Conservation (phyloP, 2,329 filamentous ascomycete species). For the Phaeosphaeria sp. region DNA sequence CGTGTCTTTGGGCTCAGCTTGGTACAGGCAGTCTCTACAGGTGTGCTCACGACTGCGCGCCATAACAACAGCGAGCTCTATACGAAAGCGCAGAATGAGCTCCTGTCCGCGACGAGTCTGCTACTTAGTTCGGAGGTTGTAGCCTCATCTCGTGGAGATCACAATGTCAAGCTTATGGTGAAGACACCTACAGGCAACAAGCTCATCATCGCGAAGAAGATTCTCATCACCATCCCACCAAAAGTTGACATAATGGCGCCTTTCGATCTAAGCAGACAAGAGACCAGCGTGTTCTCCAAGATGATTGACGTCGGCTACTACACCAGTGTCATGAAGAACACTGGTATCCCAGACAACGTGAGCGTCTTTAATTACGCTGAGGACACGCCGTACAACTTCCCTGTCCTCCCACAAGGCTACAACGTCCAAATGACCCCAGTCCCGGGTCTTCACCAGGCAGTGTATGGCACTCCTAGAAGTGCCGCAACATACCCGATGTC, state of each 20-base stretch:
- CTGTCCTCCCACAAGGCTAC: slow-evolving; percentile 14
- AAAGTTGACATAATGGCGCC: slow-evolving; percentile 41
- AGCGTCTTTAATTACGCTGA: slow-evolving; percentile 25
- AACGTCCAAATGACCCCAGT: neutral
- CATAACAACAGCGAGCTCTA: too few relatives aligned
- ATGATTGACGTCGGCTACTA: slow-evolving; percentile 51
- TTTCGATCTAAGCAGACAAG: slow-evolving; percentile 47
- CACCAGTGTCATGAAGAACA: slow-evolving; percentile 47
- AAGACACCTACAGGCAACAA: slow-evolving; percentile 23
- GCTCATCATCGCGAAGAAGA: slow-evolving; percentile 47
- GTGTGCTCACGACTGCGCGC: too few relatives aligned
- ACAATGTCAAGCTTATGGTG: slow-evolving; percentile 4
- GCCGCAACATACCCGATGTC: neutral
- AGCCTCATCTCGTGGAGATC: neutral
- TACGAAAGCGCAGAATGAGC: too few relatives aligned
- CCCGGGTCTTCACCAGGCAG: neutral
- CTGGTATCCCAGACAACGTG: slow-evolving; percentile 40
- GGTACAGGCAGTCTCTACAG: too few relatives aligned
- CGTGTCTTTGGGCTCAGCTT: too few relatives aligned
- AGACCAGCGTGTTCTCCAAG: slow-evolving; percentile 47
- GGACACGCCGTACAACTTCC: slow-evolving; percentile 11
- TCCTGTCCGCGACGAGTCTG: too few relatives aligned
- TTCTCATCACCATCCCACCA: slow-evolving; percentile 54
- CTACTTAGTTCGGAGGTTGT: neutral
- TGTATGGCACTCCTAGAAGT: neutral